These are phyloP conservation scores for Eucalyptus fibrosa DNA, from an alignment of 345 rosid species.

Conservation along the genomic window DNA sequence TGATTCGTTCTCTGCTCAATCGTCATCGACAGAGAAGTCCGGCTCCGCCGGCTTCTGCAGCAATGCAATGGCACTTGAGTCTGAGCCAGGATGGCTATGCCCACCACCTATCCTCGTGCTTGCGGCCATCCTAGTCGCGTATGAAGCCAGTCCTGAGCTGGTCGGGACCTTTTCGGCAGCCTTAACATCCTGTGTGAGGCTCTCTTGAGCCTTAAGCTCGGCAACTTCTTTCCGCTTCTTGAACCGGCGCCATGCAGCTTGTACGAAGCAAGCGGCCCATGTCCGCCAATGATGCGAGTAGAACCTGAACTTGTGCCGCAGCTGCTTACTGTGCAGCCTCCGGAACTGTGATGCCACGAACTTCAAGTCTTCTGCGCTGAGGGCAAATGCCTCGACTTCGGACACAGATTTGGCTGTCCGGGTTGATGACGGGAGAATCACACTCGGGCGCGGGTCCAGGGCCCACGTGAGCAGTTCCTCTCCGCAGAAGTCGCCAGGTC, in stretches of 20 bases:
- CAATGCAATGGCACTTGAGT: slow-evolving; percentile 24
- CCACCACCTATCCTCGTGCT: slow-evolving; percentile 16
- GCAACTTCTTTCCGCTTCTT: slow-evolving; percentile 47
- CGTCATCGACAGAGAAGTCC: slow-evolving; percentile 60
- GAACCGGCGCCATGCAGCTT: slow-evolving; percentile 68
- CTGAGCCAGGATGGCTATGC: slow-evolving; percentile 21
- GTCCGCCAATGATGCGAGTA: slow-evolving; percentile 87
- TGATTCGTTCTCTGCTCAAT: not conserved
- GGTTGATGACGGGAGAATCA: slow-evolving; percentile 67
- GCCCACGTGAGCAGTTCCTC: slow-evolving; percentile 94
- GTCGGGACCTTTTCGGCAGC: not conserved
- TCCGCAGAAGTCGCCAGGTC: slow-evolving; percentile 87
- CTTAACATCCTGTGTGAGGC: not conserved
- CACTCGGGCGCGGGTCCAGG: slow-evolving; percentile 53
- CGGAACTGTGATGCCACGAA: slow-evolving; percentile 79
- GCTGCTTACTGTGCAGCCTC: slow-evolving; percentile 73
- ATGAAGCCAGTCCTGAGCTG: slow-evolving; percentile 6
- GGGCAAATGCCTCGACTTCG: slow-evolving; percentile 84
- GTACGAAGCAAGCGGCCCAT: slow-evolving; percentile 87
- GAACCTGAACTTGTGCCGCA: slow-evolving; percentile 71
- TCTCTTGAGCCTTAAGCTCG: slow-evolving; percentile 37
- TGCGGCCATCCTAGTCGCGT: slow-evolving; percentile 18
- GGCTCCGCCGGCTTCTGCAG: slow-evolving; percentile 78
- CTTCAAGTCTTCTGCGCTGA: slow-evolving; percentile 64
- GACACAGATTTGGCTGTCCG: slow-evolving; percentile 65